These are phyloP conservation scores for Rhodamnia argentea DNA, from an alignment of 345 rosid species.

Conservation along the genomic window DNA sequence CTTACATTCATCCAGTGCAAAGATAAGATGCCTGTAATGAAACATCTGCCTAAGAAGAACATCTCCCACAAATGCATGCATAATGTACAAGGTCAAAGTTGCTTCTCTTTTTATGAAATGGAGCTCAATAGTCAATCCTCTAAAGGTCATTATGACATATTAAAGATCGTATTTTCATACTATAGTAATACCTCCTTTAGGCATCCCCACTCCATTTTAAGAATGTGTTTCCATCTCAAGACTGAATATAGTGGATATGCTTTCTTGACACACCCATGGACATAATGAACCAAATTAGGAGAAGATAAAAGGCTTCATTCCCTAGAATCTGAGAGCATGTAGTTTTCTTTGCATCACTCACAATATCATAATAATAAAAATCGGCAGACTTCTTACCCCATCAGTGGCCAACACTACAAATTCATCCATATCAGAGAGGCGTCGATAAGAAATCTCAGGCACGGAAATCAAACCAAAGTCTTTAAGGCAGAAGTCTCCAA, in stretches of 20 bases:
- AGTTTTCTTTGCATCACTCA: not conserved
- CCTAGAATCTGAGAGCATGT: not conserved
- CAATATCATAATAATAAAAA: not conserved
- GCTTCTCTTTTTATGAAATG: not conserved
- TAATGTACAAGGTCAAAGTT: not conserved
- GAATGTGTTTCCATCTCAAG: not conserved
- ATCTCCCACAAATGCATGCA: not conserved
- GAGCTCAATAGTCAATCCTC: not conserved
- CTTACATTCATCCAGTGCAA: not conserved
- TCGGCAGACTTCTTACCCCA: conserved; percentile 20
- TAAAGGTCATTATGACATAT: not conserved
- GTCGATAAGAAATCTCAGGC: conserved; percentile 26
- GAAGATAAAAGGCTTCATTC: not conserved
- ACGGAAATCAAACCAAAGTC: conserved; percentile 36
- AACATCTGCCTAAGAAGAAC: not conserved
- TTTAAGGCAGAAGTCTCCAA: conserved; percentile 43
- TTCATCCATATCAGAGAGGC: conserved; percentile 25
- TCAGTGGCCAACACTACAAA: conserved; percentile 39
- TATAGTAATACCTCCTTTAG: not conserved
- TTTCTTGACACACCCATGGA: not conserved
- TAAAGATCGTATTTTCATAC: not conserved
- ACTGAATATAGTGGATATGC: not conserved
- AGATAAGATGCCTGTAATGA: not conserved
- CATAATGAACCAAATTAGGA: not conserved
- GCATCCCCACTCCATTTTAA: not conserved